Evolutionary conservation across 192 early-diverging fungal species (phyloP), one percentile per base, ranked within the genome.

Genomic region (Allomyces macrogynus): DNA sequence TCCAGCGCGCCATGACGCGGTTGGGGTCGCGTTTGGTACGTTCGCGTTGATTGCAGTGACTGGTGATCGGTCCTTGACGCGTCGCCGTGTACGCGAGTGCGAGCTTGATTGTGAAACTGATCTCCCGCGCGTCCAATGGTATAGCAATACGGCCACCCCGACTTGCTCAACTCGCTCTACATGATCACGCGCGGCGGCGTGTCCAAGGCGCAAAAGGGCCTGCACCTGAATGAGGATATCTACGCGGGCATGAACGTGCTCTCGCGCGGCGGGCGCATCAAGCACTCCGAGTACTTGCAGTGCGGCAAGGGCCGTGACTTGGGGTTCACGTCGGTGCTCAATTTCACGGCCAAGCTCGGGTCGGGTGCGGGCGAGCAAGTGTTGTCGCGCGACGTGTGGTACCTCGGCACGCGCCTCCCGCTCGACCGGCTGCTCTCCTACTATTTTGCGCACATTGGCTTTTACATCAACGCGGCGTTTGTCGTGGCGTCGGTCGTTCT

Each of bases 291-390:
- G 72, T 92, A 92, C 76, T 89, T 84, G 69, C 89, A 92, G 75
- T 89, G 88, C 70, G 89, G 90, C 43, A 92, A 91, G 76, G 90
- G 90, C 10, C 86, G 87, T 70, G 90, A 92, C 73, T 77, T 92
- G 62, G 87, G 89, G 14, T 89, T 92, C 77, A 85, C 84, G 63
- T 91, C 89, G 10, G 86, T 89, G 64, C 86, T 92, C 69, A 88
- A 87, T 73, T 92, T 90, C 68, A 87, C 87, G 66, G 87, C 90
- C 62, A 92, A 92, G 74, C 89, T 91, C 62, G 87, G 89, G 61
- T 88, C 87, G 9, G 90, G 90, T 66, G 91, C 91, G 89, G 87
- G 87, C 61, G 90, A 92, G 74, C 90, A 92, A 74, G 89, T 91
- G 83, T 70, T 91, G 61, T 92, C 90, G n/a, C 82, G 90, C 68